These are phyloP conservation scores for Phytophthora vignae DNA, from an alignment of 352 stramenopile genomes.

Conservation along the genomic window DNA sequence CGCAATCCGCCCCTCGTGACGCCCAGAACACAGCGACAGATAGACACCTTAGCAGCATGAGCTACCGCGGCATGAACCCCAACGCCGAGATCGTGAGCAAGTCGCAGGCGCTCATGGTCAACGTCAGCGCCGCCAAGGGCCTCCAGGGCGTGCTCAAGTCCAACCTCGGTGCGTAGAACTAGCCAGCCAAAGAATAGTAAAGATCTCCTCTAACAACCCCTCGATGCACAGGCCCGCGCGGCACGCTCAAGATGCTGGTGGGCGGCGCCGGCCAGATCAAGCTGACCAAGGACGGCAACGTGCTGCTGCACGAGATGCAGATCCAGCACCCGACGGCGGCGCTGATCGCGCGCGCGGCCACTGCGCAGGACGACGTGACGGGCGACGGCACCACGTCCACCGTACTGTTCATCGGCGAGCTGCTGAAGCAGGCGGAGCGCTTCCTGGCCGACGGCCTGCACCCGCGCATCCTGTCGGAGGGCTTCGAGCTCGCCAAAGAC, in stretches of 20 bases:
- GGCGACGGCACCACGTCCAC: conserved; percentile 99
- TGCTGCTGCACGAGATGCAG: conserved; percentile 99
- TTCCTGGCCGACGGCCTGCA: conserved; percentile 98
- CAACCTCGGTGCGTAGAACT: conserved; percentile 80
- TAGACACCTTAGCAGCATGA: conserved; percentile 46
- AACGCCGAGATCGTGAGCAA: conserved; percentile 98
- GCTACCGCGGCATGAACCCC: conserved; percentile 91
- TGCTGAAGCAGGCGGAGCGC: conserved; percentile 98
- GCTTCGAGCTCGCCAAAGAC: conserved; percentile 98
- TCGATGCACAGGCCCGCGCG: conserved; percentile 85
- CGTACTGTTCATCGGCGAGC: conserved; percentile 98
- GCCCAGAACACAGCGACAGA: neutral
- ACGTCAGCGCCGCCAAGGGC: conserved; percentile 97
- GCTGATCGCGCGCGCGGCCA: conserved; percentile 98
- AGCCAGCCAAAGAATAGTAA: neutral
- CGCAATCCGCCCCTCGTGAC: conserved; percentile 44
- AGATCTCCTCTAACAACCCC: neutral
- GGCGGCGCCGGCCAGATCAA: conserved; percentile 99
- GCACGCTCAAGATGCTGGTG: conserved; percentile 99
- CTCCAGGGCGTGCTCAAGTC: conserved; percentile 96
- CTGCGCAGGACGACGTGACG: conserved; percentile 95
- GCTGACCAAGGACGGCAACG: conserved; percentile 99
- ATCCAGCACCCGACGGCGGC: conserved; percentile 99
- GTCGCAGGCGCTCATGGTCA: conserved; percentile 96
- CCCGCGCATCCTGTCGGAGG: conserved; percentile 97